phyloP scores from a whole-genome alignment of 805 yeast species.

The Kluyveromyces lactis region DNA sequence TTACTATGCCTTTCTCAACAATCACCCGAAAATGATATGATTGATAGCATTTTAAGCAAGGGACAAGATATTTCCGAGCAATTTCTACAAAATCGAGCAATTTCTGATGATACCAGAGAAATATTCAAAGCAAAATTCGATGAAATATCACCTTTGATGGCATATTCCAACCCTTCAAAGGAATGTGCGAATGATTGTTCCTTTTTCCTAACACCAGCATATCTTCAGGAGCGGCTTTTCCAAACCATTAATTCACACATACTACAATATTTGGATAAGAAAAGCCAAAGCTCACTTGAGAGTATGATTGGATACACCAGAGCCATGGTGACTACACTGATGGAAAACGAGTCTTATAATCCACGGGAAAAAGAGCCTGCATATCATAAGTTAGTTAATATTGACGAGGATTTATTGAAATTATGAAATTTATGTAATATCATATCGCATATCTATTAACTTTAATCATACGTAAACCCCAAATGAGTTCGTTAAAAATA shows the following conservation, averaged over 20 bases:
- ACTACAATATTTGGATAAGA: constrained; percentile 35
- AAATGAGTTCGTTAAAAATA: constrained; percentile 35
- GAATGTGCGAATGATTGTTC: constrained; percentile 27
- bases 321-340: constrained; percentile 29
- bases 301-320: constrained; percentile 35
- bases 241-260: constrained; percentile 31
- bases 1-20: constrained; percentile 13
- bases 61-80: constrained; percentile 21
- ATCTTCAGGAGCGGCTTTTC: constrained; percentile 24
- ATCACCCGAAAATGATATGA: constrained; percentile 8
- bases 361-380: constrained; percentile 14
- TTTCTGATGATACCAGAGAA: constrained; percentile 18
- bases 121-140: constrained; percentile 33
- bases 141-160: constrained; percentile 43
- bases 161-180: constrained; percentile 42
- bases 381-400: constrained; percentile 32
- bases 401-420: constrained; percentile 39
- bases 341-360: constrained; percentile 26
- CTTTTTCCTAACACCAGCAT: constrained; percentile 18
- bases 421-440: constrained; percentile 8
- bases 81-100: constrained; percentile 15
- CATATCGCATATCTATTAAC: neutral
- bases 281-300: constrained; percentile 37
- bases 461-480: constrained; percentile 36
- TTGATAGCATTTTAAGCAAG: constrained; percentile 12